Conservation (phyloP, 768 basidiomycete species). For the Russula emetica region DNA sequence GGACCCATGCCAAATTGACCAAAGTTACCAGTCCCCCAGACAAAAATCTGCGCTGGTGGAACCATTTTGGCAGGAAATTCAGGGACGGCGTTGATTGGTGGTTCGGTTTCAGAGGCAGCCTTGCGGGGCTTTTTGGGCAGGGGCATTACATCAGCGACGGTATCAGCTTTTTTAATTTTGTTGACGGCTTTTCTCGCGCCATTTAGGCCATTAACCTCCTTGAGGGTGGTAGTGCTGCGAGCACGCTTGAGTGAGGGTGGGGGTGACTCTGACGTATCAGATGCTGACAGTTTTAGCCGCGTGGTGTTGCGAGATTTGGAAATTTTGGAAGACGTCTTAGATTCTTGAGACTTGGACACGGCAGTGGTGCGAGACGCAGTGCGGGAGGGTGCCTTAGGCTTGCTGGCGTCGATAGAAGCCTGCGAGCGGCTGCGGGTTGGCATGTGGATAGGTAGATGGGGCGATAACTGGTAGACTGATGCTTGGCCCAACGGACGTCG, state of each 20-base stretch:
- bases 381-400: conserved; percentile 22
- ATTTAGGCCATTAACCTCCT: conserved; percentile 20
- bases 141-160: neutral
- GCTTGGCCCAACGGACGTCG: neutral
- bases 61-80: conserved; percentile 50
- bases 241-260: conserved; percentile 23
- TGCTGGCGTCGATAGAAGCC: conserved; percentile 12
- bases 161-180: conserved; percentile 4
- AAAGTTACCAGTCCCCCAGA: conserved; percentile 90
- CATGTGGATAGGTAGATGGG: conserved; percentile 7
- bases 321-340: neutral
- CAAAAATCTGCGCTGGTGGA: conserved; percentile 72
- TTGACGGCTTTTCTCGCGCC: conserved; percentile 11
- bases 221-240: conserved; percentile 19
- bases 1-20: conserved; percentile 94
- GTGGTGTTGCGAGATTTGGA: conserved; percentile 7
- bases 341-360: neutral
- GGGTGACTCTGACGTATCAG: conserved; percentile 22
- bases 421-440: conserved; percentile 25
- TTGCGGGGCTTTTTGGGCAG: conserved; percentile 9
- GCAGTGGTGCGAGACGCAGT: conserved; percentile 18
- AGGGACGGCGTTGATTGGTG: conserved; percentile 55
- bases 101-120: conserved; percentile 17
- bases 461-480: neutral
- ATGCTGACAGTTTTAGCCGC: conserved; percentile 14